These are phyloP conservation scores for Exophiala alcalophila DNA, from an alignment of 2,329 filamentous ascomycete species.

Conservation along the genomic window DNA sequence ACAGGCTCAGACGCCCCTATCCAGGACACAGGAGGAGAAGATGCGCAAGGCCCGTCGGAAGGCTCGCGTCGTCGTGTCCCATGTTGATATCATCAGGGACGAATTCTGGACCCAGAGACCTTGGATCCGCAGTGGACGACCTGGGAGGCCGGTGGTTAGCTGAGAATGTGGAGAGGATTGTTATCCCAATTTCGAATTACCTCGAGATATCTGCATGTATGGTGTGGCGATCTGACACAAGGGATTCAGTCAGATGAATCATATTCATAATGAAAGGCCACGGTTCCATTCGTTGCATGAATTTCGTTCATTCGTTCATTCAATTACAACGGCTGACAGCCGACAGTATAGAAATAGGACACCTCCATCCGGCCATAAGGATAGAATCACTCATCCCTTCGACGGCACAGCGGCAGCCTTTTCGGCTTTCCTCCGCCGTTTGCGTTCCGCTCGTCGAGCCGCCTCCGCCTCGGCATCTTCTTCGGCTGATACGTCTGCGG, in stretches of 20 bases:
- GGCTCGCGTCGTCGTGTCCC: slow-evolving; percentile 74
- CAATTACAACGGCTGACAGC: too few species aligned
- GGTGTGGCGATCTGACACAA: too few species aligned
- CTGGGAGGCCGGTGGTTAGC: slow-evolving; percentile 7
- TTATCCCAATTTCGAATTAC: too few species aligned
- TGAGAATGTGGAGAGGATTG: too few species aligned
- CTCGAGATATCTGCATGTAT: too few species aligned
- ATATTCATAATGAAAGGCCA: too few species aligned
- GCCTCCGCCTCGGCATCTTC: slow-evolving; percentile 18
- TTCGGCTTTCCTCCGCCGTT: slow-evolving; percentile 23
- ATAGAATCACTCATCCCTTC: background rate
- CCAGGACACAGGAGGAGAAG: slow-evolving; percentile 79
- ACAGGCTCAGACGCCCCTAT: slow-evolving; percentile 1
- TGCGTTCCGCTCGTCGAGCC: slow-evolving; percentile 22
- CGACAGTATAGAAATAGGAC: too few species aligned
- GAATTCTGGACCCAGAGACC: slow-evolving; percentile 87
- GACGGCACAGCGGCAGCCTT: slow-evolving; percentile 8
- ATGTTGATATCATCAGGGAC: slow-evolving; percentile 92
- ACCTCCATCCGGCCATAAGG: too few species aligned
- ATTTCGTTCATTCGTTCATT: too few species aligned
- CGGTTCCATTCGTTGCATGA: too few species aligned
- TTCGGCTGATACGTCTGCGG: background rate
- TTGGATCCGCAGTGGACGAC: slow-evolving; percentile 56
- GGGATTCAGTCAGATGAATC: too few species aligned
- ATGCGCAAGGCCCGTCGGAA: slow-evolving; percentile 78